Evolutionary conservation across 2,329 filamentous ascomycete genomes (phyloP).

Genomic region (Stemphylium beticola): DNA sequence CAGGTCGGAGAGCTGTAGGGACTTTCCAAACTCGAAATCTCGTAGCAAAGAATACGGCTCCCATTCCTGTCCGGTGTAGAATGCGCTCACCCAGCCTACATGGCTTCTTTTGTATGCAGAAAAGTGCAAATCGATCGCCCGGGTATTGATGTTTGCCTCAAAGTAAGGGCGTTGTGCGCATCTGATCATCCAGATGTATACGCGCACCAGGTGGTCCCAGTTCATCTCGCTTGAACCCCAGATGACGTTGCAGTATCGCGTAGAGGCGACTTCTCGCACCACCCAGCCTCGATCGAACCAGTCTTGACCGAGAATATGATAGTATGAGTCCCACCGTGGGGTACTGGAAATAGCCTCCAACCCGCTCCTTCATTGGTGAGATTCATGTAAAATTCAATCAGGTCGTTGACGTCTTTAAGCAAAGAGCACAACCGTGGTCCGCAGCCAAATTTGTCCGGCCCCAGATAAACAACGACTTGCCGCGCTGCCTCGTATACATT

Average conservation of each 20-base stretch:
- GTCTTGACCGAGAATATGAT: not conserved
- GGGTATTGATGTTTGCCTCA: no score
- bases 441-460: conserved; percentile 3
- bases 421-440: conserved; percentile 7
- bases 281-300: conserved; percentile 22
- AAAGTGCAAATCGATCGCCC: no score
- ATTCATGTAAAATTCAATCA: not conserved
- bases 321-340: conserved; percentile 10
- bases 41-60: no score
- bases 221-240: not conserved
- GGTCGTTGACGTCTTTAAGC: conserved; percentile 6
- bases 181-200: not conserved
- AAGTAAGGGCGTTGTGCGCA: no score
- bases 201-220: not conserved
- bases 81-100: no score
- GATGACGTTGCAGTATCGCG: not conserved
- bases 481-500: conserved; percentile 17
- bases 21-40: no score
- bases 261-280: conserved; percentile 16
- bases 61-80: no score
- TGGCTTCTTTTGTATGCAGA: no score
- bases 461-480: conserved; percentile 15
- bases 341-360: not conserved
- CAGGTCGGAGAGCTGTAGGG: no score
- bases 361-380: not conserved